Base-by-base conservation (phyloP, 2,329 filamentous ascomycete genomes). In the Venturia aucupariae region DNA sequence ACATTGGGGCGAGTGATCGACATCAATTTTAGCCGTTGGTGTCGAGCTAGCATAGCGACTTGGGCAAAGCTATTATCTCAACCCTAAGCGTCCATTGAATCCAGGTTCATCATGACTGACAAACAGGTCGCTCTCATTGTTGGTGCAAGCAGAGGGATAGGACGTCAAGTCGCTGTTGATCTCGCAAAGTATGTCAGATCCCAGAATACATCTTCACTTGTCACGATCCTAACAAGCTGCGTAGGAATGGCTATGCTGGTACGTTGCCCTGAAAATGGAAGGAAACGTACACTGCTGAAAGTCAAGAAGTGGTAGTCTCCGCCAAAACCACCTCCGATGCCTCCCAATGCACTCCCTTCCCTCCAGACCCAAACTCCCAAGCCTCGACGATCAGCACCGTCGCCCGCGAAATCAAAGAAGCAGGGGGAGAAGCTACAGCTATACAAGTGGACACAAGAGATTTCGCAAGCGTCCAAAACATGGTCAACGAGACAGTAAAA, bases 321-420 rank as follows among this genome's bases (percentile, higher is more conserved):
- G 89, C 90, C 35, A 94, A 93, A 72, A 86, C 86, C 44, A 86
- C 82, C 7, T 90, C 86, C 59, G 82, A 90, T 69, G 82, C 86
- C 3, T 77, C 76, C 44, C 78, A 77, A 62, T 75, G 79, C 22
- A 71, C 71, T 0, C 82, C 87, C 0, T 90, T 90, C 71, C 88
- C 89, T 2, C 90, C 90, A 2, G 81, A 91, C 70, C 89, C 90
- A 17, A 92, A 93, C 75, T 92, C 89, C 2, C 74, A 80, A 0
- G 74, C 83, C 61, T 92, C 89, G 19, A 94, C 90, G 32, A 91
- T 94, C 76, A 90, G 81, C 74, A 94, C 90, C 1, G 90, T 94
- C 46, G 84, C 82, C 66, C 84, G 85, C 54, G 90, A 95, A 73
- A 93, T 94, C 69, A 77, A 72, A 22, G 80, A 85, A 65, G 78